Evolutionary conservation across 2,329 filamentous ascomycete genomes (phyloP).

Genomic region (Niveomyces coronatus): DNA sequence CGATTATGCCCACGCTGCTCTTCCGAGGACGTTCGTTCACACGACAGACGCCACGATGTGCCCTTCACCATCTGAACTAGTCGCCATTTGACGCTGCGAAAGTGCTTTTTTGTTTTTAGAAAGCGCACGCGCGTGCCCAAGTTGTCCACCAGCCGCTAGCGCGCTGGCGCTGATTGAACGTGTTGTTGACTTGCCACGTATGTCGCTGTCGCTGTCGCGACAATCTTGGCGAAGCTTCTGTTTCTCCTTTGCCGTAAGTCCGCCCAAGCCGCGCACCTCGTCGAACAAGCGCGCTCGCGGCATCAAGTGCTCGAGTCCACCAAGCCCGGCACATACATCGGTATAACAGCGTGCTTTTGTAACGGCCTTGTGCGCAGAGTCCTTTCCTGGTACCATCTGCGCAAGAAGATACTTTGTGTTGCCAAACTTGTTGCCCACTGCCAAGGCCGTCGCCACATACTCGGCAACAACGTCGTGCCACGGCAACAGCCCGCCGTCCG

Average conservation of each 20-base stretch:
- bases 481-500: slow-evolving; percentile 57
- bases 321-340: slow-evolving; percentile 56
- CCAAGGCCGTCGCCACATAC: slow-evolving; percentile 63
- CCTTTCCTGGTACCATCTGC: slow-evolving; percentile 78
- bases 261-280: slow-evolving; percentile 46
- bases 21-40: too few relatives aligned
- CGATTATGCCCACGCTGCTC: too few relatives aligned
- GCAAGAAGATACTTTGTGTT: slow-evolving; percentile 90
- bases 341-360: slow-evolving; percentile 60
- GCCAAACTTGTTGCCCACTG: slow-evolving; percentile 74
- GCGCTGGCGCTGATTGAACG: slow-evolving; percentile 27
- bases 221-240: too few relatives aligned
- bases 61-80: too few relatives aligned
- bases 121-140: slow-evolving; percentile 27
- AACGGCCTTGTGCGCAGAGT: slow-evolving; percentile 50
- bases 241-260: slow-evolving; percentile 27
- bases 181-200: slow-evolving; percentile 22
- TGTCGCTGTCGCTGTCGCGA: too few relatives aligned
- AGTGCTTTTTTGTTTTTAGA: slow-evolving; percentile 22
- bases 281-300: slow-evolving; percentile 58
- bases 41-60: too few relatives aligned
- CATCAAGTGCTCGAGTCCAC: slow-evolving; percentile 51
- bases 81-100: too few relatives aligned
- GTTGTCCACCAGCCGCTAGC: slow-evolving; percentile 37
- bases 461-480: slow-evolving; percentile 71